Conservation (phyloP, 2,329 filamentous ascomycete genomes). For the Uncinocarpus reesii region DNA sequence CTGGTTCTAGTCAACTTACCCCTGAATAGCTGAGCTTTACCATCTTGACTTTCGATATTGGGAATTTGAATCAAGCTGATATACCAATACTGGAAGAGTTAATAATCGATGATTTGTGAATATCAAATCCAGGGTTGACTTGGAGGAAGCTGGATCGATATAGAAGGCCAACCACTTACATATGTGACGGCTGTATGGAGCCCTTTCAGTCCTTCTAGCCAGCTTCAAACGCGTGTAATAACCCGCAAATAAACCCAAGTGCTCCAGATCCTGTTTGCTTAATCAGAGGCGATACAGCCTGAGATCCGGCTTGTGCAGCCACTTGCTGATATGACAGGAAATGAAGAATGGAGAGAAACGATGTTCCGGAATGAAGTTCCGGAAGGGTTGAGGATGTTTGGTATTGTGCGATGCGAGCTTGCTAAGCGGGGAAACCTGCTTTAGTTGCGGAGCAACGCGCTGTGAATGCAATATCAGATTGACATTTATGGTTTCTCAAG, state of each 20-base stretch:
- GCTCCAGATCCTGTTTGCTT: neutral
- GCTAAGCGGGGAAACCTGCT: neutral
- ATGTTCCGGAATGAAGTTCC: neutral
- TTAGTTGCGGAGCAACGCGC: neutral
- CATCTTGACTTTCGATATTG: slow-evolving; percentile 21
- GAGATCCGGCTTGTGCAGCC: neutral
- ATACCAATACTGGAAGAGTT: neutral
- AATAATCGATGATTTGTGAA: no score
- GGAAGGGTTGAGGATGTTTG: neutral
- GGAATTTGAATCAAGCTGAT: neutral
- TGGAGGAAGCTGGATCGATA: no score
- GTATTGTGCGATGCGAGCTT: neutral
- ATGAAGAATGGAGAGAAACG: neutral
- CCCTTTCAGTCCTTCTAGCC: no score
- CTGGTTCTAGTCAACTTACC: slow-evolving; percentile 21
- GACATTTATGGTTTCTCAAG: neutral
- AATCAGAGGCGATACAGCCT: neutral
- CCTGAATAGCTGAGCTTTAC: slow-evolving; percentile 33
- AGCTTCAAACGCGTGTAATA: neutral
- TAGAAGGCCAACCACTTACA: no score
- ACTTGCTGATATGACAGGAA: neutral
- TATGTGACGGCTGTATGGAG: no score
- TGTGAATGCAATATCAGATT: neutral
- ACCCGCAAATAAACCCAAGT: neutral
- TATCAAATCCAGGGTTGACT: no score